Base-by-base conservation (phyloP, 805 yeast genomes). In the Soucietia sequanensis region DNA sequence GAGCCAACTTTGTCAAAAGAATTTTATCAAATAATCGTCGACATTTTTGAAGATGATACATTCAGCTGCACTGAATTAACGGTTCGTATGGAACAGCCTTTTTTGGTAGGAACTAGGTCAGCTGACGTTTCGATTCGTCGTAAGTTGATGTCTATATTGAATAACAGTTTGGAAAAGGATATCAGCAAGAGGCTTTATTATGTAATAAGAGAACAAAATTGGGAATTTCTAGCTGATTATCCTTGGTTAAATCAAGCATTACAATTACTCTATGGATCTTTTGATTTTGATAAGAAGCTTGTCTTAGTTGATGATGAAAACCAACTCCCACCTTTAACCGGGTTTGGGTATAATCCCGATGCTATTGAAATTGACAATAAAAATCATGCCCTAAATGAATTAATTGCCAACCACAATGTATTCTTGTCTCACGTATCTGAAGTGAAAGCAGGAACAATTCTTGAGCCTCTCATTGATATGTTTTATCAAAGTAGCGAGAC, bases 211-310 rank as follows among this genome's bases (percentile, higher is more conserved):
- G 98, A 93, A 50, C 99, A 93, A 56, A 91, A 88, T 51, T 93
- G 99, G 99, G 99, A 93, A 54, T 84, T 77, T 45, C 65, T 93
- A 24, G 90, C 95, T 0, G 99, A 93, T 46, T 85, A 84, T 49
- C 85, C 89, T 27, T 93, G 99, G 99, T 62, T 91, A 42, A 88
- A 88, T 55, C 98, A 91, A 57, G 98, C 96, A 0, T 68, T 87
- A 13, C 96, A 90, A 53, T 61, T 95, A 19, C 61, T 93, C 5
- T 87, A 83, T 51, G 95, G 93, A 0, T 72, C 95, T 0, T 80
- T 86, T 45, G 82, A 81, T 38, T 58, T 58, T 25, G 71, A 72
- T 1, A 65, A 72, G 36, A 56, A 51, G 2, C 47, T 88, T 13
- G 59, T 56, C 16, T 56, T 86, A 30, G 57, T 62, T 2, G 60